Conservation (phyloP, 768 basidiomycete species). For the Lactarius pseudohatsudake region DNA sequence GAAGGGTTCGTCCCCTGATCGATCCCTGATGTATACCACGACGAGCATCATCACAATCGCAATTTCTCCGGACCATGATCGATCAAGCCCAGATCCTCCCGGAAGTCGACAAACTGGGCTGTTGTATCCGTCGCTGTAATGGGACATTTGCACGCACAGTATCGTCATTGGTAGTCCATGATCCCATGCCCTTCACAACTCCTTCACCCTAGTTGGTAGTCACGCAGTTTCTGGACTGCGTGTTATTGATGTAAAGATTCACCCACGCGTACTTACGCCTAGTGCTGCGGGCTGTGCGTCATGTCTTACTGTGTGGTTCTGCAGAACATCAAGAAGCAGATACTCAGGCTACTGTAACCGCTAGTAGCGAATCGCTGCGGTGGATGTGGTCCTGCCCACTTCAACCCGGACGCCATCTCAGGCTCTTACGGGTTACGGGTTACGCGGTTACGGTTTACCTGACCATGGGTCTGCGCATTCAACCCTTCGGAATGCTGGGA, state of each 20-base stretch:
- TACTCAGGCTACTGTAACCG: not conserved
- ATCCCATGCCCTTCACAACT: not conserved
- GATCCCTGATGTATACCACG: not conserved
- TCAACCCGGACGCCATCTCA: not conserved
- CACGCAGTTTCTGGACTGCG: not conserved
- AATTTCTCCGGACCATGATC: not conserved
- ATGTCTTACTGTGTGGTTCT: not conserved
- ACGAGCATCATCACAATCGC: not conserved
- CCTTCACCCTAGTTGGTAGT: not conserved
- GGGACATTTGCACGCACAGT: not conserved
- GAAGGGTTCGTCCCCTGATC: not conserved
- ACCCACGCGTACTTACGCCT: not conserved
- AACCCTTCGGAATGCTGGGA: not conserved
- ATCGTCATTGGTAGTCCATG: too few relatives aligned
- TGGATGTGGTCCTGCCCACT: not conserved
- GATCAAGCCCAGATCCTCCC: not conserved
- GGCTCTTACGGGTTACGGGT: too few relatives aligned
- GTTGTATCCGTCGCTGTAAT: not conserved
- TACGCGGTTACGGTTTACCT: not conserved
- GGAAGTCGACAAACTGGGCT: not conserved
- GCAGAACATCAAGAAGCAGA: not conserved
- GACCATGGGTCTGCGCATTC: not conserved
- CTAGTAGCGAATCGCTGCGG: not conserved
- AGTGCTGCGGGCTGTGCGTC: not conserved
- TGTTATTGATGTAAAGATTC: not conserved